Percentiles rank a stretch among this genome's conserved stretches.
These are phyloP conservation scores for Halophytophthora polymorphica DNA, from an alignment of 352 stramenopile genomes.

Conservation along the genomic window DNA sequence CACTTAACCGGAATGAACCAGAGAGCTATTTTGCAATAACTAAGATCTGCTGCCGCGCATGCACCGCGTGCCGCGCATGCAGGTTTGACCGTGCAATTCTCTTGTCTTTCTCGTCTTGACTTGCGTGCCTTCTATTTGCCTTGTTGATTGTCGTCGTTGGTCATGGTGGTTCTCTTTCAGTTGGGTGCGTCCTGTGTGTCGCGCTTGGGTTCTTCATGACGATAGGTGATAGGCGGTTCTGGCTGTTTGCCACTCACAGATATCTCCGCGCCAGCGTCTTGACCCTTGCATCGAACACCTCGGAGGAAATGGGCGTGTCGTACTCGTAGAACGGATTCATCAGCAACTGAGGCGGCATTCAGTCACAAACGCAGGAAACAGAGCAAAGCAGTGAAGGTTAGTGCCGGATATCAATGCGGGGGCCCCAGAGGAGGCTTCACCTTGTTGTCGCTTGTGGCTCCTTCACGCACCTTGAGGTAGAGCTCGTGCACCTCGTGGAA, in stretches of 20 bases:
- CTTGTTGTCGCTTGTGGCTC: background rate
- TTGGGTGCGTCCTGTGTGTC: background rate
- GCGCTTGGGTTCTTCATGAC: too few relatives aligned
- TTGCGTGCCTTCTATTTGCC: background rate
- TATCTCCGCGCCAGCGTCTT: conserved; percentile 88
- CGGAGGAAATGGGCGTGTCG: conserved; percentile 92
- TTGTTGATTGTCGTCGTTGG: conserved; percentile 3
- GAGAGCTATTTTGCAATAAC: conserved; percentile 61
- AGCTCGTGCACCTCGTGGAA: conserved; percentile 97
- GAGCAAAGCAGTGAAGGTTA: conserved; percentile 5
- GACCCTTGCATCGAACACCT: conserved; percentile 91
- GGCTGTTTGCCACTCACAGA: conserved; percentile 37
- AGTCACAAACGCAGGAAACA: conserved; percentile 10
- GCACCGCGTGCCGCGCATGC: too few relatives aligned
- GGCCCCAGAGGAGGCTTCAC: background rate
- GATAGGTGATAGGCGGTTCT: background rate
- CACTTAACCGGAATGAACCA: conserved; percentile 34
- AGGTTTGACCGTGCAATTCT: too few relatives aligned
- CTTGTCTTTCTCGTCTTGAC: conserved; percentile 12
- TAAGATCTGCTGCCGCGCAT: conserved; percentile 26
- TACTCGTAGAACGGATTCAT: conserved; percentile 97
- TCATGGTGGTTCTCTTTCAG: background rate
- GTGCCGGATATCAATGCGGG: background rate
- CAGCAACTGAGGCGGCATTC: conserved; percentile 87
- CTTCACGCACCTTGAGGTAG: conserved; percentile 91